Base-by-base conservation (phyloP, 108 stramenopile genomes). In the Cylindrotheca fusiformis region DNA sequence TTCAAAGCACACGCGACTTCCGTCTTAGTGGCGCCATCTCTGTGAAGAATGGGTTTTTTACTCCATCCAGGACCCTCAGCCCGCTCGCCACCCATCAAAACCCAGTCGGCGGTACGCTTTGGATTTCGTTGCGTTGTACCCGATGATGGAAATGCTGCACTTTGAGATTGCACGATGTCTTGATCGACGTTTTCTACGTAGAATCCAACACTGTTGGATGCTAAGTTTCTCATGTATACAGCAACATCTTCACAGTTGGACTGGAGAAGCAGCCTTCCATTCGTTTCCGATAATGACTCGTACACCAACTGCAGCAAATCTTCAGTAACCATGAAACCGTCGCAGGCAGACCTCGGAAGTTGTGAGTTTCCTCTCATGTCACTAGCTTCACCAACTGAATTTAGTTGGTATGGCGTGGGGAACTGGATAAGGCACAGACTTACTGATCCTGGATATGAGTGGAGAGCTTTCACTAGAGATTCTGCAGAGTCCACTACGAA, bases 211-310 rank as follows among this genome's bases (percentile, higher is more conserved):
- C 51, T 58, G 23, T 45, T 31, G 20, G 63, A 48, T 8, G 84
- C 84, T 17, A 69, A 60, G 24, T 86, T 53, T 32, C 61, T 57
- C 76, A 91, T 91, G 45, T 64, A 55, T 2, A 91, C 72, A 27
- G 86, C 86, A 8, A 91, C 90, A 76, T 91, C 90, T 62, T 91
- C 90, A 41, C 81, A 83, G 48, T 91, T 91, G 49, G 77, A 79
- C 70, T 91, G 90, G 6, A 91, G 47, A 0, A 88, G 44, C 22
- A 91, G 36, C 20, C 36, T 47, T 44, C 88, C 84, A 46, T 58
- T 48, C 22, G 28, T 21, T 44, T 33, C 30, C 17, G 14, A 25
- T 14, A 73, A 48, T 32, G 30, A 27, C 41, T 1, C 57, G 25
- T 18, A 48, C 8, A 65, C 67, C 24, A 30, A 36, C 45, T 63